Conservation (phyloP, 768 basidiomycete species). For the Boletellus sp. region DNA sequence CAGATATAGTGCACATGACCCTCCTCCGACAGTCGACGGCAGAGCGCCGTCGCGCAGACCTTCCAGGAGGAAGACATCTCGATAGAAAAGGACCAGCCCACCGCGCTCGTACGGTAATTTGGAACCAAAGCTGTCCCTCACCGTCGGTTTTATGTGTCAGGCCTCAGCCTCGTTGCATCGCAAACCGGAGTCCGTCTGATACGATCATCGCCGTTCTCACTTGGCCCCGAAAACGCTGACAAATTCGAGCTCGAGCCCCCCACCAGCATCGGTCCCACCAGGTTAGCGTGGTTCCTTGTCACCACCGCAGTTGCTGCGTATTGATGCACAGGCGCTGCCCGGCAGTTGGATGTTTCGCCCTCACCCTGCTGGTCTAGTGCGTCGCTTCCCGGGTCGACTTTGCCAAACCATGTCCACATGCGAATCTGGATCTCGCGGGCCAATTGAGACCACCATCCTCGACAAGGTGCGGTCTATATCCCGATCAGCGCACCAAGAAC, state of each 20-base stretch:
- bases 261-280: slow-evolving; percentile 1
- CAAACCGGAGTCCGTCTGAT: not conserved
- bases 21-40: not conserved
- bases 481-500: slow-evolving; percentile 24
- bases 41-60: too few relatives aligned
- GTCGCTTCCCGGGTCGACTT: slow-evolving; percentile 18
- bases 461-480: slow-evolving; percentile 44
- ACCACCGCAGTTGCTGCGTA: slow-evolving; percentile 14
- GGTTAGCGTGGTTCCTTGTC: slow-evolving; percentile 12
- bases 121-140: slow-evolving; percentile 8
- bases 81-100: too few relatives aligned
- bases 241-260: slow-evolving; percentile 6
- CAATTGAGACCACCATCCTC: slow-evolving; percentile 57
- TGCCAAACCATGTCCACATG: slow-evolving; percentile 27
- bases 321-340: slow-evolving; percentile 22
- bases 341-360: slow-evolving; percentile 24
- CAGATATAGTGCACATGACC: not conserved
- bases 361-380: slow-evolving; percentile 19
- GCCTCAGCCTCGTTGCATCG: slow-evolving; percentile 19
- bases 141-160: slow-evolving; percentile 2
- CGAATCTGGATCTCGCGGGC: slow-evolving; percentile 36
- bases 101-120: slow-evolving; percentile 4
- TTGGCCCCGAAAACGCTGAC: slow-evolving; percentile 13
- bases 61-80: too few relatives aligned
- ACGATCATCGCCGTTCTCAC: not conserved